phyloP scores from a whole-genome alignment of 495 filamentous ascomycete genomes.

The Penicillium pancosmium region DNA sequence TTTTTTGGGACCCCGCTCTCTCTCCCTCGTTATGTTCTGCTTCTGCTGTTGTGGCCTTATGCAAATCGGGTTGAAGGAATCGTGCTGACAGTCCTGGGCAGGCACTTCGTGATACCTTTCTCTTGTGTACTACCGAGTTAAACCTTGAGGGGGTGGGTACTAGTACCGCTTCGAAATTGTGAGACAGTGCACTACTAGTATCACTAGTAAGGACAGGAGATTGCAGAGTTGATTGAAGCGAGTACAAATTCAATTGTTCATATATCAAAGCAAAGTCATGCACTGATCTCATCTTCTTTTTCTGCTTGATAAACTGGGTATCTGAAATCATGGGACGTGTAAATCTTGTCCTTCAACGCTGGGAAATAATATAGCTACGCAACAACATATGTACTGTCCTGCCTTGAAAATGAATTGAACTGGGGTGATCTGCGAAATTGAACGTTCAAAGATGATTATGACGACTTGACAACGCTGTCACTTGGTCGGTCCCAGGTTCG shows the following conservation, averaged over 20 bases:
- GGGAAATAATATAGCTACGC: background rate
- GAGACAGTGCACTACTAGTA: slow-evolving; percentile 2
- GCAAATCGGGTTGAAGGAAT: slow-evolving; percentile 3
- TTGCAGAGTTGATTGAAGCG: too few species aligned
- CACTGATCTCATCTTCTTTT: background rate
- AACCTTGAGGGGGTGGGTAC: slow-evolving; percentile 34
- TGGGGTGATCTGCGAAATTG: background rate
- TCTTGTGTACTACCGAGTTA: slow-evolving; percentile 63
- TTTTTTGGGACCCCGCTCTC: background rate
- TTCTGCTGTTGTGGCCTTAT: background rate
- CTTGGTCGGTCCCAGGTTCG: slow-evolving; percentile 83
- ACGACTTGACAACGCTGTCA: slow-evolving; percentile 49
- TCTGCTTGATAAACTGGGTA: slow-evolving; percentile 24
- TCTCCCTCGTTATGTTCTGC: background rate
- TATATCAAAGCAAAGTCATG: background rate
- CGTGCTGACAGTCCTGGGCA: slow-evolving; percentile 8
- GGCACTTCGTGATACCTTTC: slow-evolving; percentile 63
- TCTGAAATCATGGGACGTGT: slow-evolving; percentile 15
- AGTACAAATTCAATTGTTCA: background rate
- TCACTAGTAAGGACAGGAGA: background rate
- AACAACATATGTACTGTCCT: background rate
- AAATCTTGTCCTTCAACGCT: slow-evolving; percentile 11
- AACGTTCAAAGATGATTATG: slow-evolving; percentile 7
- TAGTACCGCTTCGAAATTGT: slow-evolving; percentile 25
- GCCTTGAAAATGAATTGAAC: background rate